phyloP scores from a whole-genome alignment of 305 asterid species.

The Fraxinus ornus region DNA sequence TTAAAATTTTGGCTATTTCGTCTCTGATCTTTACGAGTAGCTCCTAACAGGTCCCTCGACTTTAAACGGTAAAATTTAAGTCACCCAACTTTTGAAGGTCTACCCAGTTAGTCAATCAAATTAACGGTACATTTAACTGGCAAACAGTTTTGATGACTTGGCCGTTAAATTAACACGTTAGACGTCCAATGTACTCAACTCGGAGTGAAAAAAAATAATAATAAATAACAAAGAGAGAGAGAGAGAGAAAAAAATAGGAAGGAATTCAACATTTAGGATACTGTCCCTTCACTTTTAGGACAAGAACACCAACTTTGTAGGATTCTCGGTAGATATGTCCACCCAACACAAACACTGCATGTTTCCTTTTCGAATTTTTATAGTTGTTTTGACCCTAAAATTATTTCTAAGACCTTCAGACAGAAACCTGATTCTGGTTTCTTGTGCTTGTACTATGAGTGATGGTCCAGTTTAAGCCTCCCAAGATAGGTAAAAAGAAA shows the following conservation, averaged over 20 bases:
- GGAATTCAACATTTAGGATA: background rate
- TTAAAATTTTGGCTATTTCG: background rate
- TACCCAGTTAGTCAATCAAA: background rate
- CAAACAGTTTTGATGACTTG: background rate
- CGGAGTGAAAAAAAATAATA: background rate
- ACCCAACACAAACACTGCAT: background rate
- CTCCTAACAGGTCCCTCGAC: background rate
- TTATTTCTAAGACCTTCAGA: background rate
- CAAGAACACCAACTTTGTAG: background rate
- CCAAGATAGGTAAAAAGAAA: background rate
- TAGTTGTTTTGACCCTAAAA: constrained; percentile 31
- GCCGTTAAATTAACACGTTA: too few species aligned
- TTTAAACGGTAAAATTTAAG: background rate
- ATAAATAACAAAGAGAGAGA: background rate
- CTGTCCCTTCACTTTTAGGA: background rate
- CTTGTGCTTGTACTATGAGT: background rate
- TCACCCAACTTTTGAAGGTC: background rate
- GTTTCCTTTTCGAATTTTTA: constrained; percentile 10
- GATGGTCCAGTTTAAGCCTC: background rate
- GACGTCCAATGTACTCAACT: background rate
- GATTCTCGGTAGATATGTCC: background rate
- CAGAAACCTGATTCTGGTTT: background rate
- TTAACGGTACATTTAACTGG: background rate
- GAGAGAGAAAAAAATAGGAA: background rate
- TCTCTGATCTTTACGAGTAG: background rate